Percentiles rank a stretch among this genome's conserved stretches.
Conservation (phyloP, 192 early-diverging fungal genomes). For the Gryganskiella cystojenkinii region DNA sequence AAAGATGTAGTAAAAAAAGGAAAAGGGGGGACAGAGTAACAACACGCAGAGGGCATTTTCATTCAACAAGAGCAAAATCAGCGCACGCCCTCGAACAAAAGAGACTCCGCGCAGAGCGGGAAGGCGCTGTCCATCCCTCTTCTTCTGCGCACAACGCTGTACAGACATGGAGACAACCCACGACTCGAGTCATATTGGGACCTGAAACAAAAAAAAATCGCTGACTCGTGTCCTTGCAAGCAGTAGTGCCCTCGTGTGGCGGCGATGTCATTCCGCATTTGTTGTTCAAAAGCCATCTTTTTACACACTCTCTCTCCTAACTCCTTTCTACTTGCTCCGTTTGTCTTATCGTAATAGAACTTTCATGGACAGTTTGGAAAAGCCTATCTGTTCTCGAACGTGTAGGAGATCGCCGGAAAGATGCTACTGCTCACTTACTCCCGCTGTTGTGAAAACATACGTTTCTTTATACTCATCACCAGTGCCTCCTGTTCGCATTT, state of each 20-base stretch:
- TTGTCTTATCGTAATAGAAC: conserved; percentile 54
- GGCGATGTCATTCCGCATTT: too few species aligned
- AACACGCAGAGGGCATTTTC: too few species aligned
- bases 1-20: not conserved
- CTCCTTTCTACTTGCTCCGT: conserved; percentile 9
- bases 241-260: not conserved
- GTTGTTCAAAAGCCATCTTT: too few species aligned
- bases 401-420: too few species aligned
- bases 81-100: not conserved
- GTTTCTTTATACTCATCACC: conserved; percentile 9
- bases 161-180: too few species aligned
- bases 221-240: too few species aligned
- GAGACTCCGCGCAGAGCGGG: not conserved
- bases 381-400: conserved; percentile 73
- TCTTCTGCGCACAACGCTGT: too few species aligned
- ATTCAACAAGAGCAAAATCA: not conserved
- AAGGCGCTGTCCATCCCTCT: too few species aligned
- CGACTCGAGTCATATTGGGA: too few species aligned
- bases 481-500: not conserved
- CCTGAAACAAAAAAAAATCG: too few species aligned
- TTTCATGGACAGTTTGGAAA: conserved; percentile 72
- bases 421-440: not conserved
- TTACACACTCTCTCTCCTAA: not conserved
- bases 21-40: not conserved
- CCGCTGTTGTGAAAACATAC: not conserved